phyloP scores from a whole-genome alignment of 2,329 filamentous ascomycete species.

The Exserohilum rostratum region DNA sequence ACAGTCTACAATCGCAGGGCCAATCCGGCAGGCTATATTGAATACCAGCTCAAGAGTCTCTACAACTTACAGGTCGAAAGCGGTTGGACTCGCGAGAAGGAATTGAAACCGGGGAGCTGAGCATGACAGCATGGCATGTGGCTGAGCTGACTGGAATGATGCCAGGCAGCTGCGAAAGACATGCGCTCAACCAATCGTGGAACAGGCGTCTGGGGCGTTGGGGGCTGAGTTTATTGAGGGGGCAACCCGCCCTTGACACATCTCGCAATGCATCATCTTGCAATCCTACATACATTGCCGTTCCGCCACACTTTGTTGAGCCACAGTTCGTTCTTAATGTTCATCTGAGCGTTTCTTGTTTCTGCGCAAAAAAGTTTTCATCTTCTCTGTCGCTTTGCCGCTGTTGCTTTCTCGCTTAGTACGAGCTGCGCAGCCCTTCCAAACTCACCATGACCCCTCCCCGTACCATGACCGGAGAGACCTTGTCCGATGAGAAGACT shows the following conservation, averaged over 20 bases:
- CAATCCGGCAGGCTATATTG: slow-evolving; percentile 22
- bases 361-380: slow-evolving; percentile 10
- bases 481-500: slow-evolving; percentile 30
- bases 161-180: slow-evolving; percentile 15
- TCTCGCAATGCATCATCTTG: slow-evolving; percentile 5
- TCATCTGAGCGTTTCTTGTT: slow-evolving; percentile 17
- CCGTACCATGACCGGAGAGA: slow-evolving; percentile 43
- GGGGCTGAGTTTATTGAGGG: slow-evolving; percentile 20
- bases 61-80: slow-evolving; percentile 20
- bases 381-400: slow-evolving; percentile 7
- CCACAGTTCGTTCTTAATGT: slow-evolving; percentile 30
- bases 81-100: slow-evolving; percentile 38
- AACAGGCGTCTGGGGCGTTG: slow-evolving; percentile 23
- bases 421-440: background rate
- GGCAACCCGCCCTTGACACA: slow-evolving; percentile 11
- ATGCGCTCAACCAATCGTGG: slow-evolving; percentile 20
- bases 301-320: slow-evolving; percentile 35
- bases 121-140: slow-evolving; percentile 18
- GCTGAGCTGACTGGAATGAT: slow-evolving; percentile 28
- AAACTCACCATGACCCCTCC: slow-evolving; percentile 32
- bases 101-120: slow-evolving; percentile 29
- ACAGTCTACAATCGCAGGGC: slow-evolving; percentile 17
- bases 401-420: slow-evolving; percentile 13
- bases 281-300: slow-evolving; percentile 30
- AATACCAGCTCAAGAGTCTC: slow-evolving; percentile 37